Evolutionary conservation across 2,329 filamentous ascomycete species (phyloP), one percentile per base, ranked within the genome.

Genomic region (Cladophialophora yegresii): DNA sequence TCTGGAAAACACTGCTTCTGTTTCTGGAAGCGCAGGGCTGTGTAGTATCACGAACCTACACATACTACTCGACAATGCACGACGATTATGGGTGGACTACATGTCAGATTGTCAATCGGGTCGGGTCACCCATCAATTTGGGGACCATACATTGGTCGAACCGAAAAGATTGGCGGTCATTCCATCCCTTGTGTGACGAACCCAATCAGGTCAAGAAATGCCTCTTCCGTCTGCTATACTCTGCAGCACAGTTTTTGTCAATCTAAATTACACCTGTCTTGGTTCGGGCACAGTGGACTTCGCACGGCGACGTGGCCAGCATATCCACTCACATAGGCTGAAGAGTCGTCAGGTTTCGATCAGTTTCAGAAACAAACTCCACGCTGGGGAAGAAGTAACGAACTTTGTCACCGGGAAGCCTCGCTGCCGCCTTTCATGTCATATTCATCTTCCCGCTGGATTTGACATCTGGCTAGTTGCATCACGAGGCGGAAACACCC

Each of bases 381-480:
- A 50, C 10, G 20, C 20, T 54, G 58, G 13, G 54, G 36, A 33
- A 61, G 36, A 33, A 32, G 30, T 30, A 23, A 12, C 47, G 20
- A 43, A 51, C 22, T 36, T 53, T 43, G 23, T 43, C 36, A 58
- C 47, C 23, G 20, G 32, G 22, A 59, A 32, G 60, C 43, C 54
- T 55, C 56, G 56, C 56, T 40, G 56, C 56, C 56, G 56, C 56
- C 16, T 40, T 23, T 28, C 56, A 59, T 59, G 56, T 59, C 56
- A 59, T 59, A 51, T 51, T 59, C 45, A 50, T 32, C 56, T 30
- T 40, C 43, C 56, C 51, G 51, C 10, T 54, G 47, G 60, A 66
- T 66, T 66, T 63, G 64, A 66, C 64, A 61, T 61, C 33, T 61
- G 64, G 64, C 33, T 61, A 26, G 45, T 54, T 56, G 58, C 64